Conservation (phyloP, 495 filamentous ascomycete genomes). For the Talaromyces liani region DNA sequence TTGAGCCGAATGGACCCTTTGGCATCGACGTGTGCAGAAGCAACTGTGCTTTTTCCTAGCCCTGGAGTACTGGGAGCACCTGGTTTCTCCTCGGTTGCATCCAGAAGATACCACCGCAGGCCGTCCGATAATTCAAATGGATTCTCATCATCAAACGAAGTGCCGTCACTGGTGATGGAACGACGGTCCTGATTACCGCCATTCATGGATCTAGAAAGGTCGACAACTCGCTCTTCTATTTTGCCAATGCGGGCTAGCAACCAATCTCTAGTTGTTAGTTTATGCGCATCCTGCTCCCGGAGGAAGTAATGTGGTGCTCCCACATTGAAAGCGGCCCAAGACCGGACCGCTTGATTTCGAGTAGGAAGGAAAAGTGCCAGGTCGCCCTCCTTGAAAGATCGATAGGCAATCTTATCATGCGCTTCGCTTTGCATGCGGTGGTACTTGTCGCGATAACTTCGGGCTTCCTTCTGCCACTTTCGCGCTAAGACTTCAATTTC, state of each 20-base stretch:
- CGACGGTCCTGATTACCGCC: conserved; percentile 45
- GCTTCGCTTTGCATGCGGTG: conserved; percentile 79
- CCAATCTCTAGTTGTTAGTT: conserved; percentile 79
- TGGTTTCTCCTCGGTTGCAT: conserved; percentile 87
- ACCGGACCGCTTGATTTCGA: conserved; percentile 82
- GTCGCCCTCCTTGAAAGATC: conserved; percentile 93
- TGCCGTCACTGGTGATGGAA: conserved; percentile 49
- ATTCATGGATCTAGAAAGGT: conserved; percentile 71
- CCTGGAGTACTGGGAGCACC: conserved; percentile 92
- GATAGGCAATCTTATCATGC: conserved; percentile 94
- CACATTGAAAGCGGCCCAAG: conserved; percentile 98
- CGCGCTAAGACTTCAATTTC: conserved; percentile 84
- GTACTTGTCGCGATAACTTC: conserved; percentile 80
- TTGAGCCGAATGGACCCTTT: conserved; percentile 60
- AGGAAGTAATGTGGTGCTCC: conserved; percentile 96
- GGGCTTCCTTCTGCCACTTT: conserved; percentile 83
- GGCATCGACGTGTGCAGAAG: conserved; percentile 79
- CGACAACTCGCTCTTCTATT: conserved; percentile 88
- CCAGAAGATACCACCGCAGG: conserved; percentile 89
- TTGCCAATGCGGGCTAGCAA: conserved; percentile 88
- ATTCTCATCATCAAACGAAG: conserved; percentile 84
- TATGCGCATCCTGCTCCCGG: conserved; percentile 83
- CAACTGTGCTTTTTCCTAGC: conserved; percentile 80
- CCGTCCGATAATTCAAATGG: conserved; percentile 96
- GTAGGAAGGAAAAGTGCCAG: conserved; percentile 94